Conservation (phyloP, 768 basidiomycete species). For the Artomyces pyxidatus region DNA sequence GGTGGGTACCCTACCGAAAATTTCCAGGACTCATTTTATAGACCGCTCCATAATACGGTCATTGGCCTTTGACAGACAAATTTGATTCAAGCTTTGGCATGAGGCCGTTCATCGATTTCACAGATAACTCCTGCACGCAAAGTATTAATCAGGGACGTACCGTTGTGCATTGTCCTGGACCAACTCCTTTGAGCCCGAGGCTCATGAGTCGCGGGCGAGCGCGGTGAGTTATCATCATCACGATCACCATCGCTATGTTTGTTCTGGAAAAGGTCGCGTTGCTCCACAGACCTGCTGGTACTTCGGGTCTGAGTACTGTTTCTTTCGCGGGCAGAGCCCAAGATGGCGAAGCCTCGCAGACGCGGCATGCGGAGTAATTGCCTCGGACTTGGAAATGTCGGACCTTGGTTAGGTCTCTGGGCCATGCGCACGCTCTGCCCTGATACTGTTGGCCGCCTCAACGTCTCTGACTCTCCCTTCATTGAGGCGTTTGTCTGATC, state of each 20-base stretch:
- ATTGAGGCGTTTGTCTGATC: too few species aligned
- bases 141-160: not conserved
- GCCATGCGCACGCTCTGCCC: too few species aligned
- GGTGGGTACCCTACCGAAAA: too few species aligned
- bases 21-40: not conserved
- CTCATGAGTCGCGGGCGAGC: not conserved
- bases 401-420: too few species aligned
- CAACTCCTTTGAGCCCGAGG: not conserved
- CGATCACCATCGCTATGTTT: not conserved
- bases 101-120: conserved; percentile 1
- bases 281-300: too few species aligned
- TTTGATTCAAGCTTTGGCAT: not conserved
- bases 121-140: not conserved
- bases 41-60: not conserved
- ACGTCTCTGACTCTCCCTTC: too few species aligned
- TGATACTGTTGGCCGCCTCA: too few species aligned
- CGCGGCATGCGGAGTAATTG: too few species aligned
- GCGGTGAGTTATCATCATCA: not conserved
- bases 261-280: not conserved
- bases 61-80: not conserved
- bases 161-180: not conserved
- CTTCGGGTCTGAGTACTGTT: too few species aligned
- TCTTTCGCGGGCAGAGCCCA: too few species aligned
- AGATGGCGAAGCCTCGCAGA: too few species aligned
- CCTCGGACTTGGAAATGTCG: too few species aligned